These are phyloP conservation scores for Mycena vulgaris DNA, from an alignment of 768 basidiomycete species.

Conservation along the genomic window DNA sequence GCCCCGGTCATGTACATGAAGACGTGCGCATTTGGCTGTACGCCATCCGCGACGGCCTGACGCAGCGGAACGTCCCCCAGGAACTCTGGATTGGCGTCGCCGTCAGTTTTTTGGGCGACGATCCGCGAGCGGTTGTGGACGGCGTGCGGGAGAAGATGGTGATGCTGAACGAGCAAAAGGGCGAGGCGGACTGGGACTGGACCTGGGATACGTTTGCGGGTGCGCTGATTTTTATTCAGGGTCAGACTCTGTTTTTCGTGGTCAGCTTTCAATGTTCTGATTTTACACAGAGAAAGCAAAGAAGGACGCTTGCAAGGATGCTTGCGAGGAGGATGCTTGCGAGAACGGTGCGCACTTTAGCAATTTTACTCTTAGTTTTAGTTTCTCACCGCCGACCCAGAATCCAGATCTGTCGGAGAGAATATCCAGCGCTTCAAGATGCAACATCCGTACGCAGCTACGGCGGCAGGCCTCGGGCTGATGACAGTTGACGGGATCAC, in stretches of 20 bases:
- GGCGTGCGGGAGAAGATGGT: background rate
- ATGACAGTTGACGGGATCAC: conserved; percentile 5
- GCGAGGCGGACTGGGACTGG: background rate
- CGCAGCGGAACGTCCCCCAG: conserved; percentile 5
- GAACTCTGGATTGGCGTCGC: background rate
- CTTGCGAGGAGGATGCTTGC: too few relatives aligned
- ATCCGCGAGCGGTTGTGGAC: conserved; percentile 11
- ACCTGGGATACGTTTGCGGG: conserved; percentile 6
- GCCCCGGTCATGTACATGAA: conserved; percentile 4
- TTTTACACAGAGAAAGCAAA: background rate
- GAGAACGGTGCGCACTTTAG: background rate
- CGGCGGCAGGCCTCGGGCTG: conserved; percentile 15
- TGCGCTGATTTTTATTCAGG: conserved; percentile 6
- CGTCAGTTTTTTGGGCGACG: conserved; percentile 11
- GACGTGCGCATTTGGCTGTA: conserved; percentile 6
- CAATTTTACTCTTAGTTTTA: too few relatives aligned
- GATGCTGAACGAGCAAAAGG: background rate
- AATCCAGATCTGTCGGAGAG: background rate
- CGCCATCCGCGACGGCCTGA: background rate
- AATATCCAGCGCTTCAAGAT: conserved; percentile 11
- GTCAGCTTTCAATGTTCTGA: background rate
- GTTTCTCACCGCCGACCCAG: background rate
- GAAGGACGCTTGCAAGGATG: conserved; percentile 1
- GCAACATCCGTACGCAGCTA: conserved; percentile 16
- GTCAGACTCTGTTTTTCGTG: background rate